phyloP scores from a whole-genome alignment of 306 rosid species.

The Cicer cuneatum region DNA sequence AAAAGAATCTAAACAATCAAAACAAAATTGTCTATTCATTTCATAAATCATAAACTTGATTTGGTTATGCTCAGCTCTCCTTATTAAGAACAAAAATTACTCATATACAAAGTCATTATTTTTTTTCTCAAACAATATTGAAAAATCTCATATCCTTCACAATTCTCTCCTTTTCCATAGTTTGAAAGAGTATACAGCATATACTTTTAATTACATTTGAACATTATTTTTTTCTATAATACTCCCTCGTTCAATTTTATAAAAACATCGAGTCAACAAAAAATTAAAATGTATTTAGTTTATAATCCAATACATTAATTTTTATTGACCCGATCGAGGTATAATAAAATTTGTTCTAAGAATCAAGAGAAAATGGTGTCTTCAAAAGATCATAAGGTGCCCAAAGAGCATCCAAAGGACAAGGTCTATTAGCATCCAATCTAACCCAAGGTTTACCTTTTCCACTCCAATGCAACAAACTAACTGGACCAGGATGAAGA shows the following conservation, averaged over 20 bases:
- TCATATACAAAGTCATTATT: slow-evolving; percentile 45
- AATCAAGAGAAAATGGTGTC: slow-evolving; percentile 81
- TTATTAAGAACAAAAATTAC: slow-evolving; percentile 36
- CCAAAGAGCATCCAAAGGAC: slow-evolving; percentile 96
- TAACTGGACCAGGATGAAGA: slow-evolving; percentile 88
- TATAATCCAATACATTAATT: no score
- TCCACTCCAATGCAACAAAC: slow-evolving; percentile 98
- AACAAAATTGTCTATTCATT: background rate
- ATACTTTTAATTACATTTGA: slow-evolving; percentile 21
- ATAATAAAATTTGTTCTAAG: slow-evolving; percentile 46
- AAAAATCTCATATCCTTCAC: slow-evolving; percentile 34
- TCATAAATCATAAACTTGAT: background rate
- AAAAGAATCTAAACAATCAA: background rate
- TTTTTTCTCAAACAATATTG: slow-evolving; percentile 19
- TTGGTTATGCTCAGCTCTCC: background rate
- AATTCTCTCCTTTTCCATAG: background rate
- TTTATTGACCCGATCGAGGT: no score
- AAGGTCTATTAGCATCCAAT: slow-evolving; percentile 80
- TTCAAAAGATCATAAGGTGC: slow-evolving; percentile 86
- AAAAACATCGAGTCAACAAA: no score
- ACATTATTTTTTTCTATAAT: background rate
- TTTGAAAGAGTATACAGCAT: background rate
- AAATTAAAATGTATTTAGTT: no score
- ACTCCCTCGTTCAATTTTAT: no score
- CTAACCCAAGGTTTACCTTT: slow-evolving; percentile 97